Evolutionary conservation across 169 alveolate genomes (phyloP), one percentile per base, ranked within the genome.

Genomic region (Cryptosporidium ubiquitum): DNA sequence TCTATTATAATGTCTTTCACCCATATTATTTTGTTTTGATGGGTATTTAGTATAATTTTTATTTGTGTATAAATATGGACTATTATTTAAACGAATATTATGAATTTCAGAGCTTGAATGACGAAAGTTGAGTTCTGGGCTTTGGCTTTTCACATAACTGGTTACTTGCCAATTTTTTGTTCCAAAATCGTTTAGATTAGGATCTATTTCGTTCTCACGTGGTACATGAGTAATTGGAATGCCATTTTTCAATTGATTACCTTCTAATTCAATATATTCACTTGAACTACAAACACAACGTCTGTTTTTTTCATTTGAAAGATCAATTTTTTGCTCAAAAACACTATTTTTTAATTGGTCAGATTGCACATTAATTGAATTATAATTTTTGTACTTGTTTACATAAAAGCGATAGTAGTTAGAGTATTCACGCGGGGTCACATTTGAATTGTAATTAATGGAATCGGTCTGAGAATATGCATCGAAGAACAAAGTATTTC

Each of bases 381-480:
- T 37, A 33, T 35, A 51, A 16, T 52, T 52, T 20, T 73, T 58
- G 85, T 73, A 73, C 35, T 73, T 58, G 7, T 18, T 73, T 18
- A 73, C 37, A 40, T 73, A 73, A 40, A 12, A 55, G 55, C 55
- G 68, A 29, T 51, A 52, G 37, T 73, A 73, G n/a, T 55, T 39
- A 1, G 52, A 52, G n/a, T 73, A 73, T 31, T 73, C 85, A 10
- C 85, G 61, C 12, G 85, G 85, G 0, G 85, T 73, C 5, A 23
- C 39, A 7, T 16, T 4, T 20, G 23, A 3, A 23, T 73, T 33
- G 1, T 31, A 4, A 18, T 26, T 12, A 16, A 42, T 16, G 1
- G 33, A 20, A 0, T 73, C 85, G 10, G 85, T 73, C 55, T 73
- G 85, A 51, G 85, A 73, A 37, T 57, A 73, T 33, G 85, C 39